Base-by-base conservation (phyloP, 495 filamentous ascomycete genomes). In the Penicillium longicatenatum region DNA sequence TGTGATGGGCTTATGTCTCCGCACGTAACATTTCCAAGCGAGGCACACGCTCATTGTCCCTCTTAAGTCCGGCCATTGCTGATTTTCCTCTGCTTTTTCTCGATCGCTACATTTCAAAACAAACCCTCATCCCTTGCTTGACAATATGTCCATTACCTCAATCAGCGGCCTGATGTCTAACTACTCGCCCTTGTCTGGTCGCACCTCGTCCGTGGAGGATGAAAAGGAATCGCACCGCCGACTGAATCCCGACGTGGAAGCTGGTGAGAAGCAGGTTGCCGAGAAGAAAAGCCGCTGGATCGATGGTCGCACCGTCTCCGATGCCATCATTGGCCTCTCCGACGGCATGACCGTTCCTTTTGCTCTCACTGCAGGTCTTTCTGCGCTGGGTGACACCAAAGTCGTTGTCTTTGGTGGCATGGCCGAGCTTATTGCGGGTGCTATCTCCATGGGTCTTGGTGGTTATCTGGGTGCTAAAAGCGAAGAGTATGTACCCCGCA, bases 391-490 rank as follows among this genome's bases (percentile, higher is more conserved):
- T 0, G 75, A 82, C 58, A 82, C 83, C 37, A 78, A 77, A 42
- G 74, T 84, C 0, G 83, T 85, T 7, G 76, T 84, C n/a, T 80
- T 82, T 60, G 83, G 81, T 26, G 83, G 83, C 19, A 62, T 84
- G 50, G 83, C 83, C 5, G 83, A 85, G 62, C 66, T 85, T 21
- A 82, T 82, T 55, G 82, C 82, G 1, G 83, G 83, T 24, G 80
- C 82, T 20, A 82, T 85, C 52, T 83, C 81, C 7, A 85, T 85
- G 82, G 82, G 82, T 3, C 58, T 84, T 37, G 83, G 83, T 49
- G 83, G 83, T 24, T 76, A 85, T 60, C 76, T 94, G 3, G 87
- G 87, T 12, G 87, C 89, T 0, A 85, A 86, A 61, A 86, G 86
- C 41, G 89, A 92, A 75, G 78, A 77, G 79, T 87, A 65, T 69